Evolutionary conservation across 306 rosid species (phyloP), one percentile per base, ranked within the genome.

Genomic region (Gleditsia sinensis): DNA sequence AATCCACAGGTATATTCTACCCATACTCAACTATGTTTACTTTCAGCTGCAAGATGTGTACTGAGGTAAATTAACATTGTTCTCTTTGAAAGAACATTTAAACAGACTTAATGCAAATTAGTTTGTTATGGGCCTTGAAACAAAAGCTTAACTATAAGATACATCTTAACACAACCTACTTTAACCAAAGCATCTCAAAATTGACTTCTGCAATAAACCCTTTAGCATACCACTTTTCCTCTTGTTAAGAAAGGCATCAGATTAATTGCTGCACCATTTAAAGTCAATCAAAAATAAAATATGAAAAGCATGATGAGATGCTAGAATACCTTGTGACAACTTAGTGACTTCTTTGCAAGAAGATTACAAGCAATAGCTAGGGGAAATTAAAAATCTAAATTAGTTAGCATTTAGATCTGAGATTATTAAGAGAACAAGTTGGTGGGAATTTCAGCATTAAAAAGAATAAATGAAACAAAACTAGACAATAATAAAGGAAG

Each of bases 1-100:
- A 55, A 51, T 76, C 21, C 55, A 59, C 48, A 34, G 20, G 9
- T 19, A 24, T 10, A 11, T 2, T 43, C 16, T 12, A 48, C 3
- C 8, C 21, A 3, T 3, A 48, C 9, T 7, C 54, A 48, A 48
- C 54, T 7, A 48, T 6, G 8, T 36, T 25, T 55, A 13, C 45
- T 71, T 54, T 58, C 34, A 62, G 59, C 69, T 36, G 39, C 17
- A 46, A 68, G 23, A 56, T 28, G 50, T 70, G 69, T 19, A n/a
- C 32, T 16, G 23, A 43, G 57, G 30, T 53, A 58, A 34, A 36
- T 64, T 27, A 55, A 71, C 68, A 51, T 50, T 25, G 53, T 19
- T 19, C 27, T 32, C 34, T 36, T 43, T n/a, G n/a, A n/a, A n/a
- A 30, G 24, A 62, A 19, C 32, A 53, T 42, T 14, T 67, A 51